These are phyloP conservation scores for barley (Hordeum vulgare) DNA, from an alignment of 176 grass and related monocot genomes.

Conservation along the genomic window DNA sequence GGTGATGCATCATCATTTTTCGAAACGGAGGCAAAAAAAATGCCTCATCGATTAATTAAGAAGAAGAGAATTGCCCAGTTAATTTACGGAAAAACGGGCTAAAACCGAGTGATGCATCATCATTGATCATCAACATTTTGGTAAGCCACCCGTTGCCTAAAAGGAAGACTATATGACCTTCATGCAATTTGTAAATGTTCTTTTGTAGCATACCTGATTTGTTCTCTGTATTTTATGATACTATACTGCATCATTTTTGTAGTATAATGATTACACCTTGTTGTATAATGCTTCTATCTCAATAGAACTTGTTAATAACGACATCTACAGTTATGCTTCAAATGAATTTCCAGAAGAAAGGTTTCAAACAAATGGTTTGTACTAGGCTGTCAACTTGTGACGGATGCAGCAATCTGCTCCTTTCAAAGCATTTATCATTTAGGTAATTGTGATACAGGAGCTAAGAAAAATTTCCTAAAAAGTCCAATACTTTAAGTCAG, in stretches of 20 bases:
- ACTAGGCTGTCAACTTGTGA: background rate
- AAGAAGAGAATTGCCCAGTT: too few relatives aligned
- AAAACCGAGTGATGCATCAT: conserved; percentile 80
- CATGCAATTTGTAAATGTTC: background rate
- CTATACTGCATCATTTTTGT: conserved; percentile 7
- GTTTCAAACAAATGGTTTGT: background rate
- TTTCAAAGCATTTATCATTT: background rate
- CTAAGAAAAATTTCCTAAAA: background rate
- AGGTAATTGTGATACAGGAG: too few relatives aligned
- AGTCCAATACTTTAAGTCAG: conserved; percentile 3
- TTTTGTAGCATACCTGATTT: background rate
- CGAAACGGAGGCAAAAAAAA: too few relatives aligned
- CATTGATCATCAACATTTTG: conserved; percentile 82
- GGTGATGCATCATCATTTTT: too few relatives aligned
- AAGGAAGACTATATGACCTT: background rate
- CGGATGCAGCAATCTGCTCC: background rate
- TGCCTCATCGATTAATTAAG: too few relatives aligned
- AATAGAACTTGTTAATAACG: background rate
- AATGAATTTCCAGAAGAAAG: background rate
- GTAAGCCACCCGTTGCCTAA: conserved; percentile 22
- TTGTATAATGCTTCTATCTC: background rate
- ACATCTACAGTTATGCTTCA: conserved; percentile 28
- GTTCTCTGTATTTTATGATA: conserved; percentile 6
- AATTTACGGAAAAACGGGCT: too few relatives aligned
- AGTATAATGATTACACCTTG: conserved; percentile 15